Base-by-base conservation (phyloP, 1,284 basidiomycete genomes). In the Ustilago sp. region DNA sequence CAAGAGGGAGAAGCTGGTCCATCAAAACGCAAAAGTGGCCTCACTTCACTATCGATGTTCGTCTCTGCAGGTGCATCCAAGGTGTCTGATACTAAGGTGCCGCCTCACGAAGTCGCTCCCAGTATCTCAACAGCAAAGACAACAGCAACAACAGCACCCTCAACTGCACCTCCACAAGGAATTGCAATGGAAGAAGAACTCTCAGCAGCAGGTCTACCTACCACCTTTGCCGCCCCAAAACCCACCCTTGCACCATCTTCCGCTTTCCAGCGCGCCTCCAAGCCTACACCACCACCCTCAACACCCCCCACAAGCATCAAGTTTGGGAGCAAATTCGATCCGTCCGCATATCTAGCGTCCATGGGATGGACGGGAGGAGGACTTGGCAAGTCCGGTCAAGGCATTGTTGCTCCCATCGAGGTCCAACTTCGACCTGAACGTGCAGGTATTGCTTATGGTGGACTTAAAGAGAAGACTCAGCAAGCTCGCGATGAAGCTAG, bases 331-430 rank as follows among this genome's bases (percentile, higher is more conserved):
- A 77, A 77, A 23, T 86, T 86, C 60, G 82, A 85, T 50, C 80
- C 83, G 0, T 77, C 80, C 5, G 81, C 79, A 2, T 83, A 83
- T 64, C 75, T 86, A 41, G 71, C 75, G 3, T 72, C 78, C 35
- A 85, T 86, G 83, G 84, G 84, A 38, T 86, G 84, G 84, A 79
- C 81, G 0, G 84, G 84, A n/a, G 83, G 82, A 9, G 84, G 84
- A 13, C 68, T 86, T 12, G 84, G 84, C 11, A 81, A 76, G 38
- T 52, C 79, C 8, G 84, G 84, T 3, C 73, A 84, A 43, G 84
- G 84, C 8, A 86, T 86, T 28, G 71, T 82, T 19, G 79, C 79
- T 12, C 84, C 84, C 3, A 85, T 86, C 51, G 83, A 86, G 47
- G 84, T 86, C 12, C 73, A 83, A 58, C 67, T 81, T 15, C 80